These are phyloP conservation scores for Ascochyta viciae-villosae DNA, from an alignment of 2,329 filamentous ascomycete genomes.

Conservation along the genomic window DNA sequence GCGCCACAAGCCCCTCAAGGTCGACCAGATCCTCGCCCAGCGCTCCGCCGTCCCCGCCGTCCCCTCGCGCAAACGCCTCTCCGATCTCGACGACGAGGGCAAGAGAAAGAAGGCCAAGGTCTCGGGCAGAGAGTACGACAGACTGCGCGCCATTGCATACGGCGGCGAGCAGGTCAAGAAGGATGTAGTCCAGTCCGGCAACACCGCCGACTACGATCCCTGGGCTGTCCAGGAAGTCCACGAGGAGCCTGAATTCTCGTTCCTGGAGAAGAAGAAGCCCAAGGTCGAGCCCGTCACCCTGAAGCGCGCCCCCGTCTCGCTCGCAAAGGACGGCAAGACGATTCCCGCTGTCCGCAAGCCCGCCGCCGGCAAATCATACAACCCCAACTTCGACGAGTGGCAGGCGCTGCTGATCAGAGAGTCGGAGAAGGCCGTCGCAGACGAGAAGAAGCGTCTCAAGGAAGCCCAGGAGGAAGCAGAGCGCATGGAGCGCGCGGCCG, in stretches of 20 bases:
- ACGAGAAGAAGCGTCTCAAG: slow-evolving; percentile 76
- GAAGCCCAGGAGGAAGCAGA: slow-evolving; percentile 71
- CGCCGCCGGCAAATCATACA: slow-evolving; percentile 86
- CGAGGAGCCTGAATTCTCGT: slow-evolving; percentile 65
- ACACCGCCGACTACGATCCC: slow-evolving; percentile 71
- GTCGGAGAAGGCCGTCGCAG: slow-evolving; percentile 78
- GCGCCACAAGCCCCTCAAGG: slow-evolving; percentile 79
- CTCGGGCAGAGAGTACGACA: slow-evolving; percentile 80
- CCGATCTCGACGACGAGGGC: slow-evolving; percentile 72
- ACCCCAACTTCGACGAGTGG: slow-evolving; percentile 87
- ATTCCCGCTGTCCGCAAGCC: slow-evolving; percentile 82
- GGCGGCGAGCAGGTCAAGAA: slow-evolving; percentile 67
- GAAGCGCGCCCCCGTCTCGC: slow-evolving; percentile 77
- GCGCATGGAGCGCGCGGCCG: slow-evolving; percentile 72
- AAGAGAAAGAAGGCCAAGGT: slow-evolving; percentile 81
- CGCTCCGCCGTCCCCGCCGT: slow-evolving; percentile 84
- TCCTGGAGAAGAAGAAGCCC: slow-evolving; percentile 69
- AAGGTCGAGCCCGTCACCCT: slow-evolving; percentile 78
- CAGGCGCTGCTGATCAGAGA: slow-evolving; percentile 76
- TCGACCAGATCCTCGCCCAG: slow-evolving; percentile 87
- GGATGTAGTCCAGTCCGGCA: slow-evolving; percentile 62
- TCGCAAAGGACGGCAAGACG: slow-evolving; percentile 81
- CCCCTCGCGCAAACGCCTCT: slow-evolving; percentile 76
- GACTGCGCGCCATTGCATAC: slow-evolving; percentile 77
- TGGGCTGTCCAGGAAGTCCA: slow-evolving; percentile 68